Evolutionary conservation across 2,329 filamentous ascomycete species (phyloP), one percentile per base, ranked within the genome.

Genomic region (Teratosphaeriaceae sp.): DNA sequence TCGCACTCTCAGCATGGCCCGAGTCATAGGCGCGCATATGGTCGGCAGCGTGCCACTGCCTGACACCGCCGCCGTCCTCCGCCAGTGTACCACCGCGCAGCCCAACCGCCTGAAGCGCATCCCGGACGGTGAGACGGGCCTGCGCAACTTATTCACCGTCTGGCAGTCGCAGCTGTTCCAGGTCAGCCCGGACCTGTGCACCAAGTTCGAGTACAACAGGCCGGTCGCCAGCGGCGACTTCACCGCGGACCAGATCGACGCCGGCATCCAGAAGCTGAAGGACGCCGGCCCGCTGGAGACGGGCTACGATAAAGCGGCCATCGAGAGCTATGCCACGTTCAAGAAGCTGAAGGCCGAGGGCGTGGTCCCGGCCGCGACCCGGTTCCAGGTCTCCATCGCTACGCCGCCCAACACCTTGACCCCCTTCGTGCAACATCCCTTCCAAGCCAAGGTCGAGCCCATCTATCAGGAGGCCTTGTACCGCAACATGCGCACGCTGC

Each of bases 111-210:
- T 70, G 20, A 54, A 51, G 20, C 59, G 60, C 24, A 60, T 71
- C 3, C 66, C 67, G 2, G 68, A 71, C 47, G 68, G 67, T 36
- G 68, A 71, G 47, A 63, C 65, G 5, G 64, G 57, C 12, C 34
- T 57, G 30, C 57, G 67, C 21, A 37, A 56, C 7, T 54, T 50
- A 22, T 68, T 62, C 41, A 58, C 63, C 12, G 39, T 41, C 26
- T 69, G 57, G 50, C 67, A 67, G 48, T 43, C 49, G 20, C 38
- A 46, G 12, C 46, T 60, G 19, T 66, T 69, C 50, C 35, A 43
- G 20, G 47, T 42, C 6, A 51, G 50, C 20, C 54, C 55, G 2
- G 38, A 48, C 12, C 49, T 58, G 46, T 42, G 43, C 42, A 50
- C 47, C n/a, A 38, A 52, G 36, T 58, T 57, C 44, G 40, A 40